Evolutionary conservation across 371 early-diverging fungal species (phyloP).

Genomic region (Cokeromyces recurvatus): DNA sequence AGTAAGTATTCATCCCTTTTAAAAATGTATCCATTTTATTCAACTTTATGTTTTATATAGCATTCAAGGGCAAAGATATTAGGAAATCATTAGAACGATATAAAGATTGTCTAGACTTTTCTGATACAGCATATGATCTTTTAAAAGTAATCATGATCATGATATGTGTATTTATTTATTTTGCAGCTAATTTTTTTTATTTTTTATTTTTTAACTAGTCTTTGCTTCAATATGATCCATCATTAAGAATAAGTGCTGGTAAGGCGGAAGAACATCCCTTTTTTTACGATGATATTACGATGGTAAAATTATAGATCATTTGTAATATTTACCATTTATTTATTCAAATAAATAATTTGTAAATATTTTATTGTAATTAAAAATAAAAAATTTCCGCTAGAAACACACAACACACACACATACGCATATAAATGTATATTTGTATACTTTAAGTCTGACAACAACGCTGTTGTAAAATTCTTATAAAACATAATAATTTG

Average conservation of each 20-base stretch:
- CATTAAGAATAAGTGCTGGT: conserved; percentile 21
- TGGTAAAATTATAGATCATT: conserved; percentile 6
- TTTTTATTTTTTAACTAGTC: conserved; percentile 4
- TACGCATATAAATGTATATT: too few relatives aligned
- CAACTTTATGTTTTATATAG: conserved; percentile 1
- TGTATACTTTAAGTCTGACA: too few relatives aligned
- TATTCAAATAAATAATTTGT: too few relatives aligned
- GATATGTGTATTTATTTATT: too few relatives aligned
- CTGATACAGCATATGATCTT: conserved; percentile 13
- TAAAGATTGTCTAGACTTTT: conserved; percentile 1
- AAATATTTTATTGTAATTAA: too few relatives aligned
- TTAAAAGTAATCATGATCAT: conserved; percentile 17
- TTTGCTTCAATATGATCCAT: conserved; percentile 28
- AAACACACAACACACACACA: too few relatives aligned
- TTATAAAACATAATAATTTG: too few relatives aligned
- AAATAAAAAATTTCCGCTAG: too few relatives aligned
- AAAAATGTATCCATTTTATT: neutral
- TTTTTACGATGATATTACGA: conserved; percentile 21
- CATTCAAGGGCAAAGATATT: conserved; percentile 16
- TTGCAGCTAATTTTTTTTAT: too few relatives aligned
- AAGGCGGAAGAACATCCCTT: conserved; percentile 20
- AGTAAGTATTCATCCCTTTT: conserved; percentile 14
- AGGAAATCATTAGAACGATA: conserved; percentile 1
- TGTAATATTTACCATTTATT: neutral
- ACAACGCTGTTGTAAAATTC: too few relatives aligned